A percentile compares a stretch with the other conserved stretches of the same genome.
phyloP scores from a whole-genome alignment of 208 protist genomes.

The Crithidia sp. region DNA sequence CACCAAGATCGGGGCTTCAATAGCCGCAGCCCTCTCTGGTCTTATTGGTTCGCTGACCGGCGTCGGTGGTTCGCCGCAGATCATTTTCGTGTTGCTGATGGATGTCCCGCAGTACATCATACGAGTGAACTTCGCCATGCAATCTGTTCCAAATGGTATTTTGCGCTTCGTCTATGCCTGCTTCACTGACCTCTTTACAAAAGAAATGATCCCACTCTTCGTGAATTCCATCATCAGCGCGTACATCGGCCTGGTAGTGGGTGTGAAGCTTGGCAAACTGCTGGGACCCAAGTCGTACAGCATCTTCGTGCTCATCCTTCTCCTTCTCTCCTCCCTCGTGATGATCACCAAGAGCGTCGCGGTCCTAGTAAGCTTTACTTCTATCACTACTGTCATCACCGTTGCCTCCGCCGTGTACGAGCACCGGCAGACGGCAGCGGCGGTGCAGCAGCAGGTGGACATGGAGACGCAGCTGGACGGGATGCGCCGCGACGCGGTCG shows the following conservation, averaged over 20 bases:
- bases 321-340: constrained; percentile 43
- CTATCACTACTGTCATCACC: constrained; percentile 14
- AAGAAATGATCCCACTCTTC: constrained; percentile 41
- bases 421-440: constrained; percentile 19
- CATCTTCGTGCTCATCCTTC: constrained; percentile 44
- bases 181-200: constrained; percentile 24
- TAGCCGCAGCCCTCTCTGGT: constrained; percentile 32
- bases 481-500: not conserved
- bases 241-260: constrained; percentile 37
- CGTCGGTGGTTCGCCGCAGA: constrained; percentile 43
- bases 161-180: constrained; percentile 45
- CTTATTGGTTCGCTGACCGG: constrained; percentile 52
- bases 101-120: constrained; percentile 58
- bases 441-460: constrained; percentile 30
- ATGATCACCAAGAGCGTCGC: constrained; percentile 37
- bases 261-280: constrained; percentile 45
- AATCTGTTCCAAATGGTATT: constrained; percentile 37
- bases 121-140: constrained; percentile 40
- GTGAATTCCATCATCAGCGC: constrained; percentile 32
- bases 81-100: constrained; percentile 52
- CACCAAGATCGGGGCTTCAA: constrained; percentile 37
- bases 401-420: constrained; percentile 35
- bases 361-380: constrained; percentile 25
- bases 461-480: constrained; percentile 30
- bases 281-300: constrained; percentile 44